phyloP scores from a whole-genome alignment of 345 rosid genomes.

The Schrenkiella parvula region DNA sequence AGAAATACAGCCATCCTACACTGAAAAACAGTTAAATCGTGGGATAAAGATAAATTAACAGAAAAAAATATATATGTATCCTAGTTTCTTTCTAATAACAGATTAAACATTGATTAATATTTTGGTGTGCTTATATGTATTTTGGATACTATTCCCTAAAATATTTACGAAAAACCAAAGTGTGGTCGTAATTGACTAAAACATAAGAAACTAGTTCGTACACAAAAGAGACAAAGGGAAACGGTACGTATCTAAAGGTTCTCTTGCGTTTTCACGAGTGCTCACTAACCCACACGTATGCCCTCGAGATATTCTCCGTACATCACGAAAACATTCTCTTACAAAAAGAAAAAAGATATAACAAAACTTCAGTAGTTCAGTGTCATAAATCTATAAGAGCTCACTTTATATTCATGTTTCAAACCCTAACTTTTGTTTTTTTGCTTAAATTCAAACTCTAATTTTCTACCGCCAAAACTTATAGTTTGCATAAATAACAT shows the following conservation, averaged over 20 bases:
- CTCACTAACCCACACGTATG: slow-evolving; percentile 9
- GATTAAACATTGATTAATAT: background rate
- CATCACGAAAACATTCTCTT: background rate
- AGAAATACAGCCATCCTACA: no score
- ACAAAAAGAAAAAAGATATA: background rate
- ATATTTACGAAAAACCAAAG: background rate
- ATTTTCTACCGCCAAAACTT: slow-evolving; percentile 1
- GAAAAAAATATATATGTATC: background rate
- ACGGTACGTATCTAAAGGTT: background rate
- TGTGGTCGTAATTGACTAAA: background rate
- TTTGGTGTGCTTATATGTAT: background rate
- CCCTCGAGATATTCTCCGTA: background rate
- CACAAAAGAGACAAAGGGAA: background rate
- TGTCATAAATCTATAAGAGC: background rate
- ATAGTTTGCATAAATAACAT: background rate
- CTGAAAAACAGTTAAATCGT: no score
- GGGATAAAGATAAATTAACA: no score
- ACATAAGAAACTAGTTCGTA: background rate
- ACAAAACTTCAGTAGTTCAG: background rate
- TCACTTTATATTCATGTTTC: background rate
- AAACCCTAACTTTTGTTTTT: no score
- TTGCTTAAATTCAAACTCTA: no score
- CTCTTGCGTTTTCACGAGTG: background rate
- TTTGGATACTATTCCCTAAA: background rate
- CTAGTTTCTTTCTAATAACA: background rate